Evolutionary conservation across 139 green algal genomes (phyloP), one percentile per base, ranked within the genome.

Genomic region (Gonium pectorale): DNA sequence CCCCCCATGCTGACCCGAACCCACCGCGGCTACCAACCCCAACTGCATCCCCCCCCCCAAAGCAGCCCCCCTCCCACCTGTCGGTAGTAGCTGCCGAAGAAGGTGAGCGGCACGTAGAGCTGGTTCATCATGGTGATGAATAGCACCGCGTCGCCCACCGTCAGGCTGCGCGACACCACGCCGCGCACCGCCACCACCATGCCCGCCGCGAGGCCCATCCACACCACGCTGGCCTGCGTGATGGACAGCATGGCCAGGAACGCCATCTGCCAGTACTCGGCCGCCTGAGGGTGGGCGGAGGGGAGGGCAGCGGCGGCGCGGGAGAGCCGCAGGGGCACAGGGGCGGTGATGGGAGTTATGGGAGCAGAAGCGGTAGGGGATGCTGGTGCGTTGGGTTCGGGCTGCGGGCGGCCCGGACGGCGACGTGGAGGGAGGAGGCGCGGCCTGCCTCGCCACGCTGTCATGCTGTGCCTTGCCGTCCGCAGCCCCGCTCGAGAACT

Each of bases 81-180:
- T 40, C 94, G 66, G 82, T 95, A 96, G 87, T 96, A 95, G 77
- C 59, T 91, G 35, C 96, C 96, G 72, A 98, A 97, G 86, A 94
- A 98, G 74, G 96, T 96, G 59, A 98, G 93, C 8, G 96, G 96
- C 22, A 91, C 90, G 83, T 97, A 97, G 29, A 98, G 92, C 91
- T 98, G 96, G 72, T 94, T 89, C 85, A 98, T 96, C 66, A 98
- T 89, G 15, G 94, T 94, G 15, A 97, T 87, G 85, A 98, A 98
- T 31, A 98, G 92, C 67, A 98, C 95, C 0, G 90, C 92, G 67
- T 98, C 95, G 6, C 95, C 95, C 26, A 98, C 95, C 21, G 91
- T 96, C 8, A 98, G 92, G 6, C 43, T 77, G 15, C 92, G 91
- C 1, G 35, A 52, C 46, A 86, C 89, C 40, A 93, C 90, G 31